Conservation (phyloP, 1,284 basidiomycete genomes). For the Agaricales sp. region DNA sequence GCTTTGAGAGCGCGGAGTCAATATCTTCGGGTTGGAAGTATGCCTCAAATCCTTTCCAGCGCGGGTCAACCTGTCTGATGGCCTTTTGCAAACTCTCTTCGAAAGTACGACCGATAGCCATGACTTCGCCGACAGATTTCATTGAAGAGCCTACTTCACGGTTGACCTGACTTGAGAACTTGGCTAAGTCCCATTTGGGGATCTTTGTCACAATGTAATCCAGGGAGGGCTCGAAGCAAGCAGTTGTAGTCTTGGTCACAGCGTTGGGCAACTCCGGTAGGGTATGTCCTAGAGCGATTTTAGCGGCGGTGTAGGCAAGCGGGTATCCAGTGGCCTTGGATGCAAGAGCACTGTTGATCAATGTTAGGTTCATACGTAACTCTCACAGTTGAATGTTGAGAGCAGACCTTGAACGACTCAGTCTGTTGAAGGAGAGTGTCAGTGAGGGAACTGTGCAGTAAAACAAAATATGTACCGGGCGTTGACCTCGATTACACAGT, state of each 20-base stretch:
- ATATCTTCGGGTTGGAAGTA: constrained; percentile 79
- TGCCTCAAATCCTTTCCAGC: constrained; percentile 76
- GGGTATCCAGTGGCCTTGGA: constrained; percentile 99
- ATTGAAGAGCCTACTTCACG: constrained; percentile 94
- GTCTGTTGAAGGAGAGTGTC: constrained; percentile 16
- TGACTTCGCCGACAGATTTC: constrained; percentile 99
- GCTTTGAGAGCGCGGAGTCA: constrained; percentile 65
- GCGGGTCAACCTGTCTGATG: constrained; percentile 93
- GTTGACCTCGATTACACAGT: constrained; percentile 98
- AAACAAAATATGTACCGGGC: constrained; percentile 57
- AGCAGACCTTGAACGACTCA: constrained; percentile 49
- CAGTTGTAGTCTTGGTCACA: constrained; percentile 98
- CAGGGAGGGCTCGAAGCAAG: constrained; percentile 98
- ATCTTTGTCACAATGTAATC: constrained; percentile 99
- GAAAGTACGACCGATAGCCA: constrained; percentile 99
- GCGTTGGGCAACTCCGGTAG: constrained; percentile 98
- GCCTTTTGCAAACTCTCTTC: constrained; percentile 99
- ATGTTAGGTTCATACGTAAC: too few species aligned
- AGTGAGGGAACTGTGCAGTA: constrained; percentile 6
- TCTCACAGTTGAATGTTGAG: too few species aligned
- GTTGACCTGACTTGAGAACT: constrained; percentile 91
- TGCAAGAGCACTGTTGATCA: constrained; percentile 69
- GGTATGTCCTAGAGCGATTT: constrained; percentile 98
- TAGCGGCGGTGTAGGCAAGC: constrained; percentile 97
- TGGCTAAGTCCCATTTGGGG: constrained; percentile 98